Evolutionary conservation across 495 filamentous ascomycete species (phyloP).

Genomic region (Podospora australis): DNA sequence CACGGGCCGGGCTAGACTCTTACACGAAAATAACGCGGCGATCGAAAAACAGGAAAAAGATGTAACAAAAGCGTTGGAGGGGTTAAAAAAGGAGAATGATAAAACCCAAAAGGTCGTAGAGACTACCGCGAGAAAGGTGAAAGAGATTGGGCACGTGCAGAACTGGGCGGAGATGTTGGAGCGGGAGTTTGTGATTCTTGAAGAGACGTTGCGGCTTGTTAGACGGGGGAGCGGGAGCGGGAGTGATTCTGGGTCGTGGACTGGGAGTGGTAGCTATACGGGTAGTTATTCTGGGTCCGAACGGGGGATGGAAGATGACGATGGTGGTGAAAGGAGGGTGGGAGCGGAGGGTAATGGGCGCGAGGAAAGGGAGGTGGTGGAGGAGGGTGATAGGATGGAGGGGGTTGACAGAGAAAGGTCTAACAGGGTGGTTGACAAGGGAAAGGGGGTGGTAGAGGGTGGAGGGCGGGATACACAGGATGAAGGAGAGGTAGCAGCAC

Average conservation of each 20-base stretch:
- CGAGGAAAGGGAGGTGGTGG: not conserved
- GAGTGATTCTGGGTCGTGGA: slow-evolving; percentile 13
- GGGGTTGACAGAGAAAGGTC: not conserved
- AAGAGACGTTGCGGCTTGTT: slow-evolving; percentile 74
- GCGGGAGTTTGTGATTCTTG: slow-evolving; percentile 77
- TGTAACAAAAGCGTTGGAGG: slow-evolving; percentile 55
- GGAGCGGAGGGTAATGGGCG: not conserved
- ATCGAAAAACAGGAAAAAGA: slow-evolving; percentile 69
- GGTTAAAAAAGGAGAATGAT: slow-evolving; percentile 65
- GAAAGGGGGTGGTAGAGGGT: not conserved
- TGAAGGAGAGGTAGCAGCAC: not conserved
- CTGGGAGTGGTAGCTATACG: slow-evolving; percentile 31
- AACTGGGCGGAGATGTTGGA: slow-evolving; percentile 98
- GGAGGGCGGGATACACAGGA: not conserved
- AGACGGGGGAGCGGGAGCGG: slow-evolving; percentile 31
- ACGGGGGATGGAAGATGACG: slow-evolving; percentile 5
- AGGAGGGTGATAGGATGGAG: too few species aligned
- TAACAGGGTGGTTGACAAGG: not conserved
- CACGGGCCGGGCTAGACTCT: slow-evolving; percentile 61
- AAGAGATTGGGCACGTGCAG: slow-evolving; percentile 93
- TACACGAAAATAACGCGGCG: slow-evolving; percentile 65
- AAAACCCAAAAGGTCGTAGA: slow-evolving; percentile 62
- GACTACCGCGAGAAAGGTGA: slow-evolving; percentile 63
- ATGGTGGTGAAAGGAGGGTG: slow-evolving; percentile 5
- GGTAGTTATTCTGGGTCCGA: slow-evolving; percentile 18